Conservation (phyloP, 129 eudicot species). For the Kitagawia praeruptora region DNA sequence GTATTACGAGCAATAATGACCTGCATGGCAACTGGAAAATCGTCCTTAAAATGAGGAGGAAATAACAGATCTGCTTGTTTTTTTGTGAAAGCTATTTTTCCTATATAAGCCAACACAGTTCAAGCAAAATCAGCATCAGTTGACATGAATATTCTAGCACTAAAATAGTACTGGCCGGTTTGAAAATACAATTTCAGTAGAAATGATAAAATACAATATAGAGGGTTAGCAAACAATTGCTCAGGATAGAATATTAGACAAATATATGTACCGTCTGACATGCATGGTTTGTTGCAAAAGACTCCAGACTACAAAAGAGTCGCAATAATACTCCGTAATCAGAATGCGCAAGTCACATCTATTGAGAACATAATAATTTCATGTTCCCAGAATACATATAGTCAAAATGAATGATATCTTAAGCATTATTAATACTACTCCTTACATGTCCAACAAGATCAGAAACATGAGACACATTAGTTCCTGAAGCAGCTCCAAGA, state of each 20-base stretch:
- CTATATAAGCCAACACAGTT: conserved; percentile 42
- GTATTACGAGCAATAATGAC: too few species aligned
- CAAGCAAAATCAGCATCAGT: too few species aligned
- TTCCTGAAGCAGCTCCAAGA: too few species aligned
- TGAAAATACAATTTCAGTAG: too few species aligned
- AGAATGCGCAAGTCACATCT: background rate
- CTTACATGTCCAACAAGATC: conserved; percentile 98
- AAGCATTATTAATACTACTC: background rate
- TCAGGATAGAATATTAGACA: too few species aligned
- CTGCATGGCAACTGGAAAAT: conserved; percentile 99
- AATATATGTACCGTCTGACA: too few species aligned
- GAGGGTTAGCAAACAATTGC: too few species aligned
- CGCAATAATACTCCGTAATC: background rate
- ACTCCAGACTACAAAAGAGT: conserved; percentile 47
- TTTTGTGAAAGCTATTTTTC: conserved; percentile 76
- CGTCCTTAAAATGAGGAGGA: conserved; percentile 97
- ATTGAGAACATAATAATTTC: too few species aligned
- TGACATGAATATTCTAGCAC: too few species aligned
- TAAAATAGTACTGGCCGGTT: too few species aligned
- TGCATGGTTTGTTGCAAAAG: too few species aligned
- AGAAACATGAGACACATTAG: conserved; percentile 91
- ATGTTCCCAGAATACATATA: background rate
- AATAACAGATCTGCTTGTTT: conserved; percentile 98
- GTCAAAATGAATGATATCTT: background rate
- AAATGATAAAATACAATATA: too few species aligned